Evolutionary conservation across 2,329 filamentous ascomycete species (phyloP), one percentile per base, ranked within the genome.

Genomic region (Fusarium cyanostomum): DNA sequence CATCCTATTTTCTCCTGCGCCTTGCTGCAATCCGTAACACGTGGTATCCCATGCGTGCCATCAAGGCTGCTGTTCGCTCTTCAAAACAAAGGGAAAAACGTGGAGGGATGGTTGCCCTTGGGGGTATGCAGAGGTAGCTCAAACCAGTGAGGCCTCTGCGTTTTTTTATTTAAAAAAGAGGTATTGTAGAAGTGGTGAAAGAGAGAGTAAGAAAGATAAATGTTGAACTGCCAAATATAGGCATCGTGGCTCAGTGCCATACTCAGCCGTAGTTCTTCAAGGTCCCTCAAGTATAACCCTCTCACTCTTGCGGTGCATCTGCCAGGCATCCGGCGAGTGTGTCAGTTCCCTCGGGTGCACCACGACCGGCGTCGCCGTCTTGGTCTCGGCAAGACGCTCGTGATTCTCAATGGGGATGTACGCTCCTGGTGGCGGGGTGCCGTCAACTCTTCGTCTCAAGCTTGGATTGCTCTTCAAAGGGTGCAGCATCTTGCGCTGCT

Each of bases 401-500:
- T 71, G 59, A 35, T 69, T 64, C 13, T 68, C 70, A 10, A 72
- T 59, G 8, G 68, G 56, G 12, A 72, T 64, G 27, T 57, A 67
- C 7, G 39, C 35, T 1, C 48, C 50, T 8, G 64, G 50, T 11
- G 45, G 51, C 18, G 62, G 62, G 41, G 56, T 66, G 18, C 59
- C 54, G 34, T 72, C 60, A 4, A 54, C 52, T 37, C 52, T 64
- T 13, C 52, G 63, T 28, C 65, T 62, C 44, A 71, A 61, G 56
- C 67, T 70, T 24, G 54, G 69, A 48, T 66, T 73, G 18, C 75
- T 77, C 67, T 82, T 78, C 34, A 87, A 74, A 11, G 86, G 85
- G n/a, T 83, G 80, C 15, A 89, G 76, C 61, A 89, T 76, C 69
- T 84, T 82, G 15, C 84, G 80, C 73, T 90, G 88, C 73, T 87